phyloP scores from a whole-genome alignment of 495 filamentous ascomycete genomes.

The Penicillium simplicissimum region DNA sequence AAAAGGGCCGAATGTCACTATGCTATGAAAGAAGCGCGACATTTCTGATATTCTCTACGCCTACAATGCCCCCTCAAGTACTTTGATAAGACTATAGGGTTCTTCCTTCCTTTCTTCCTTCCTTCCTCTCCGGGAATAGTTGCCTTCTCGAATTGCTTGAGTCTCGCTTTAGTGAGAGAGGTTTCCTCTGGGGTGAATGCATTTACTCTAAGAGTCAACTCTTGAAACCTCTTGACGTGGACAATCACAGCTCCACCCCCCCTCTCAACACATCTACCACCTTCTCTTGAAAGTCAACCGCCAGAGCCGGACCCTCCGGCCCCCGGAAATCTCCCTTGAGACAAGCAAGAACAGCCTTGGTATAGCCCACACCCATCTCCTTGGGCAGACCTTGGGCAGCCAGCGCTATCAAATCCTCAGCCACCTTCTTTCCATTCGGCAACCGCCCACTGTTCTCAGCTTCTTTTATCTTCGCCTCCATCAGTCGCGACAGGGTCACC shows the following conservation, averaged over 20 bases:
- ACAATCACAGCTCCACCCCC: constrained; percentile 15
- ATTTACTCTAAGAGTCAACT: no score
- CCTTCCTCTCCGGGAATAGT: no score
- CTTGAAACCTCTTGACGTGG: no score
- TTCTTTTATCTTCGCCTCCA: constrained; percentile 18
- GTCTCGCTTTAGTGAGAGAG: no score
- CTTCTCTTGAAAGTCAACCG: constrained; percentile 22
- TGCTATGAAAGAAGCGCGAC: no score
- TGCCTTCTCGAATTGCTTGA: no score
- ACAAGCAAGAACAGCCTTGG: constrained; percentile 18
- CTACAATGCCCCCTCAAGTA: no score
- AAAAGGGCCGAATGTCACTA: no score
- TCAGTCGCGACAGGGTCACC: constrained; percentile 24
- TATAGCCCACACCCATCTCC: constrained; percentile 23
- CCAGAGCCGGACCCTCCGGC: constrained; percentile 14
- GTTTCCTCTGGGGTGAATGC: no score
- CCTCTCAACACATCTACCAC: constrained; percentile 16
- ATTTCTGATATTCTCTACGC: no score
- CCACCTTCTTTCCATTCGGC: constrained; percentile 15
- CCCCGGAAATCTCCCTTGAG: constrained; percentile 18
- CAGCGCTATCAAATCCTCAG: constrained; percentile 13
- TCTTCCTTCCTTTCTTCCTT: no score
- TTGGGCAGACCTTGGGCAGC: constrained; percentile 12
- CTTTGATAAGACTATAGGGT: no score
- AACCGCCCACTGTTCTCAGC: constrained; percentile 15